Percentiles rank a stretch among this genome's conserved stretches.
Evolutionary conservation across 1,139 yeast genomes (phyloP).

Genomic region (Blastobotrys elegans): DNA sequence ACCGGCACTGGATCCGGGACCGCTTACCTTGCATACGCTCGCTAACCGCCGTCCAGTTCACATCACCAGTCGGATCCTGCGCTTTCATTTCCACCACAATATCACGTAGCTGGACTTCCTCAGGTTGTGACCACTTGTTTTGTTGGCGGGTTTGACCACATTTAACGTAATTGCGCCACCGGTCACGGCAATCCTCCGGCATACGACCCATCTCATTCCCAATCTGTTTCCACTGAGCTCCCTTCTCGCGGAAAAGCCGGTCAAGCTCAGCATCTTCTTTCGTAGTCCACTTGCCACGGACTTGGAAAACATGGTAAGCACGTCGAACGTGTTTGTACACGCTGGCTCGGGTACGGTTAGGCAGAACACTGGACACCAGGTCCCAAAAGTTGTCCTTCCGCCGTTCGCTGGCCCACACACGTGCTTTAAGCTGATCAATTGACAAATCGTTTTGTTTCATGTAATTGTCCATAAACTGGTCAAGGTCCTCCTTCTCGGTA

Average conservation of each 20-base stretch:
- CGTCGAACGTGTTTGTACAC: conserved; percentile 89
- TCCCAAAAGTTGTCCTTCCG: conserved; percentile 91
- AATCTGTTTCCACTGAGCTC: conserved; percentile 81
- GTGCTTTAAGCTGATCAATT: conserved; percentile 63
- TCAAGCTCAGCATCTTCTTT: conserved; percentile 70
- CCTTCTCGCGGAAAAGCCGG: conserved; percentile 57
- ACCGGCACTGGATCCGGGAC: conserved; percentile 88
- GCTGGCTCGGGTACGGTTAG: conserved; percentile 80
- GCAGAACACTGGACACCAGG: conserved; percentile 65
- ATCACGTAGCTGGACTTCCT: conserved; percentile 56
- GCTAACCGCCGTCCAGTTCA: conserved; percentile 89
- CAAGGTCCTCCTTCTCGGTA: conserved; percentile 67
- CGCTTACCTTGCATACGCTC: conserved; percentile 85
- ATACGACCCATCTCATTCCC: conserved; percentile 77
- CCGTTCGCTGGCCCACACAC: conserved; percentile 85
- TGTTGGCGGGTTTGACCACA: conserved; percentile 73
- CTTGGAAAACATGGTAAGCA: conserved; percentile 78
- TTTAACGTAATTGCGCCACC: conserved; percentile 93
- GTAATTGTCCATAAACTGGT: conserved; percentile 65
- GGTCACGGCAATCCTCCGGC: conserved; percentile 97
- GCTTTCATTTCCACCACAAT: conserved; percentile 46
- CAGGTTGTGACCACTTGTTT: conserved; percentile 74
- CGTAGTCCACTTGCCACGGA: conserved; percentile 82
- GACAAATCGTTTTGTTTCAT: conserved; percentile 56
- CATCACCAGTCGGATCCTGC: conserved; percentile 34